These are phyloP conservation scores for Sporothrix euskadiensis DNA, from an alignment of 2,329 filamentous ascomycete genomes.

Conservation along the genomic window DNA sequence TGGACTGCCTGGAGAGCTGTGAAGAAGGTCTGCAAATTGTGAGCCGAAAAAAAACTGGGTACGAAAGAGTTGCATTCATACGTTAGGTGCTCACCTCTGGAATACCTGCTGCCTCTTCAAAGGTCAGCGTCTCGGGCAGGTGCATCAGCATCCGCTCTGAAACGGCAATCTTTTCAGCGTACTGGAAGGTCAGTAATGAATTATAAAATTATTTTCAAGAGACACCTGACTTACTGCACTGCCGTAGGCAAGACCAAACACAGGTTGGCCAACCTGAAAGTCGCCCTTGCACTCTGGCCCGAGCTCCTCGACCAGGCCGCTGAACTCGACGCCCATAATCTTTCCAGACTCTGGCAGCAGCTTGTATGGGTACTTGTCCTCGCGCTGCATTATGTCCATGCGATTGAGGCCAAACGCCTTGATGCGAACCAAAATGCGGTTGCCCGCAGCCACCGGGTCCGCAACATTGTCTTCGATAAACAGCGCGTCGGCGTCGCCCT, in stretches of 20 bases:
- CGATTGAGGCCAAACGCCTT: slow-evolving; percentile 18
- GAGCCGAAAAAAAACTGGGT: too few relatives aligned
- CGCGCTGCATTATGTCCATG: slow-evolving; percentile 22
- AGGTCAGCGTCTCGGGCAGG: slow-evolving; percentile 41
- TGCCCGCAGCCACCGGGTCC: slow-evolving; percentile 4
- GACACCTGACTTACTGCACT: neutral
- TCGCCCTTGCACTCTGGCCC: slow-evolving; percentile 16
- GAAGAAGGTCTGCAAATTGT: slow-evolving; percentile 30
- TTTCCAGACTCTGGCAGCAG: slow-evolving; percentile 13
- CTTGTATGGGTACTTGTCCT: slow-evolving; percentile 18
- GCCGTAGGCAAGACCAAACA: slow-evolving; percentile 18
- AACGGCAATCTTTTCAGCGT: slow-evolving; percentile 21
- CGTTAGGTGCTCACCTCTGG: slow-evolving; percentile 32
- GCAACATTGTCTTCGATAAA: slow-evolving; percentile 20
- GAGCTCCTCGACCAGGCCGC: neutral
- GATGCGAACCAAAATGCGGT: slow-evolving; percentile 9
- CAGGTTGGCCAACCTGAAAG: slow-evolving; percentile 14
- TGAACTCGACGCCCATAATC: slow-evolving; percentile 22
- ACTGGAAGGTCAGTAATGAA: neutral
- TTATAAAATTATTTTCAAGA: neutral
- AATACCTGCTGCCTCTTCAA: slow-evolving; percentile 40
- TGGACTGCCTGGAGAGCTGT: slow-evolving; percentile 39
- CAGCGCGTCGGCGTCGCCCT: slow-evolving; percentile 18
- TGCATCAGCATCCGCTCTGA: slow-evolving; percentile 21
- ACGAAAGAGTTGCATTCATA: neutral